Percentiles rank a stretch among this genome's conserved stretches.
phyloP scores from a whole-genome alignment of 2,329 filamentous ascomycete genomes.

The Erysiphe pulchra region DNA sequence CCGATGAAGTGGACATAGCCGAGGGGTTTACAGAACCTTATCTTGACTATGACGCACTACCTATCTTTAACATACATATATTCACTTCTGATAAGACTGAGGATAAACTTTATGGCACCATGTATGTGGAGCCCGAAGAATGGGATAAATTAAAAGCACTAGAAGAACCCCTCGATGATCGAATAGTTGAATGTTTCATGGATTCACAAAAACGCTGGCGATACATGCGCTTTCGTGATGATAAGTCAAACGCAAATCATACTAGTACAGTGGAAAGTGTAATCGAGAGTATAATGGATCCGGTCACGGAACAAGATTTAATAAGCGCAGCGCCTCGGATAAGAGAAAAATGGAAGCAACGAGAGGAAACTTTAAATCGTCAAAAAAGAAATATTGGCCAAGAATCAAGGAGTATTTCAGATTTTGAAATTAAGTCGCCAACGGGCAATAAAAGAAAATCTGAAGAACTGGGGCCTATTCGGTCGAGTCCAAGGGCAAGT shows the following conservation, averaged over 20 bases:
- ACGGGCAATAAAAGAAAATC: conserved; percentile 82
- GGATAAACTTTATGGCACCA: conserved; percentile 29
- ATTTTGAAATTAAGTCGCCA: conserved; percentile 42
- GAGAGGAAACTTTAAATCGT: conserved; percentile 6
- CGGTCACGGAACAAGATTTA: conserved; percentile 62
- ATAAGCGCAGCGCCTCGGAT: conserved; percentile 43
- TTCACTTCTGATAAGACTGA: conserved; percentile 31
- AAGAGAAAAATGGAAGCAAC: conserved; percentile 49
- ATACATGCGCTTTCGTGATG: conserved; percentile 71
- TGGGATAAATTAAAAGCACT: conserved; percentile 63
- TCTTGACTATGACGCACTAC: conserved; percentile 57
- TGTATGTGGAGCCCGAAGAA: conserved; percentile 48
- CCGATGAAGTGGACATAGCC: conserved; percentile 38
- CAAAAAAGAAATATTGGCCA: conserved; percentile 5
- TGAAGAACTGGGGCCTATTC: conserved; percentile 36
- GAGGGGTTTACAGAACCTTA: conserved; percentile 37
- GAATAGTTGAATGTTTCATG: conserved; percentile 74
- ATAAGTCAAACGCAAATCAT: conserved; percentile 82
- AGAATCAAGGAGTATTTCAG: conserved; percentile 3
- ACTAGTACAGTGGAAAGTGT: conserved; percentile 64
- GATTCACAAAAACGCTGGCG: conserved; percentile 57
- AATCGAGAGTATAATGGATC: conserved; percentile 67
- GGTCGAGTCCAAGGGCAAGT: no score
- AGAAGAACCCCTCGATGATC: conserved; percentile 52
- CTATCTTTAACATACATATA: conserved; percentile 46